A percentile compares a stretch with the other conserved stretches of the same genome.
phyloP scores from a whole-genome alignment of 257 asterid genomes.

The Marsdenia floribunda region DNA sequence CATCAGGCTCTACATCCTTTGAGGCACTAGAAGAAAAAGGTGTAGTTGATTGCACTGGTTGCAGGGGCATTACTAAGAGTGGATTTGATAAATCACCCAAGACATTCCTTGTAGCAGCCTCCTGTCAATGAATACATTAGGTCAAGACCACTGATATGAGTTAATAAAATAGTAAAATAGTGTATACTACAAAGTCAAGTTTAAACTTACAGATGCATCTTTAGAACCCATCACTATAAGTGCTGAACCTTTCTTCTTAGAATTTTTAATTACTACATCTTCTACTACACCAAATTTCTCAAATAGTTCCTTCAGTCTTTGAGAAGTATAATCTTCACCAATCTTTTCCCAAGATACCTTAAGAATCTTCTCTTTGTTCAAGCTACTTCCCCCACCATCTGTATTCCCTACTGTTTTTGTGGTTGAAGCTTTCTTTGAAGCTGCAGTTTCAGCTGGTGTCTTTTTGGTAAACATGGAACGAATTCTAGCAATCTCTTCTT shows the following conservation, averaged over 20 bases:
- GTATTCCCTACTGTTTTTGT: constrained; percentile 18
- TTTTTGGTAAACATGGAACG: constrained; percentile 46
- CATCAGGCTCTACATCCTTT: constrained; percentile 36
- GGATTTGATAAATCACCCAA: constrained; percentile 80
- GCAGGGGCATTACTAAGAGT: constrained; percentile 64
- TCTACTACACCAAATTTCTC: constrained; percentile 68
- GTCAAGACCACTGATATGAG: not conserved
- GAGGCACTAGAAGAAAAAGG: constrained; percentile 33
- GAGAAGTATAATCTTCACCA: constrained; percentile 65
- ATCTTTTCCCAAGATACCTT: constrained; percentile 87
- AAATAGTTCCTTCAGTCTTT: constrained; percentile 56
- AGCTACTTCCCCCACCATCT: constrained; percentile 30
- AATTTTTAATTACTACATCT: constrained; percentile 70
- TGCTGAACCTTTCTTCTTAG: constrained; percentile 81
- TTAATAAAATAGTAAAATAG: not conserved
- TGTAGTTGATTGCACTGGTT: constrained; percentile 47
- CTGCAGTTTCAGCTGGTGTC: constrained; percentile 25
- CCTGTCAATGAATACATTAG: constrained; percentile 25
- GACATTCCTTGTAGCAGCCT: constrained; percentile 51
- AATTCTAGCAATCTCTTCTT: constrained; percentile 60
- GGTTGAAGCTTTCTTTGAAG: constrained; percentile 30
- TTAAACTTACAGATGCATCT: constrained; percentile 56
- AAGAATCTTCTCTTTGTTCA: constrained; percentile 69
- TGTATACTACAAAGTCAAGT: not conserved
- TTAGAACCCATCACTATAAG: constrained; percentile 79